Evolutionary conservation across 352 stramenopile genomes (phyloP).

Genomic region (Aphanomyces euteiches): DNA sequence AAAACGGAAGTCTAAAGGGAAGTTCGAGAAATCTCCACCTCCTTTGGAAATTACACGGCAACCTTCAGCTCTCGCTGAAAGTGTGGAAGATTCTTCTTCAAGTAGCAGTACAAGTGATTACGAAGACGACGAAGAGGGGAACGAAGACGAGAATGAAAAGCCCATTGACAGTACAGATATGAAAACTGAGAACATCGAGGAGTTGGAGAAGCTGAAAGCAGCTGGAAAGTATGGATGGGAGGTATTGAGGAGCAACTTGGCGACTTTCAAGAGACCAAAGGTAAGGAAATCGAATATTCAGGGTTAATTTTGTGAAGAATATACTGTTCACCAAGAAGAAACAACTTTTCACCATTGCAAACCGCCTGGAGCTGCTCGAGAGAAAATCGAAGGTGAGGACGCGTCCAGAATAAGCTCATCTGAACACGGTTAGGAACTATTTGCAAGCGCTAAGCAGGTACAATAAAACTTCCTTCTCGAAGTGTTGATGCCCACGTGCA

Average conservation of each 20-base stretch:
- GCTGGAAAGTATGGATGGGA: conserved; percentile 2
- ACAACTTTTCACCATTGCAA: conserved; percentile 11
- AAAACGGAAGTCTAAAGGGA: too few species aligned
- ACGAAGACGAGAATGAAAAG: background rate
- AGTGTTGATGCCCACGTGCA: too few species aligned
- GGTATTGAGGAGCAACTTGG: background rate
- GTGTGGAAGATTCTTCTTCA: too few species aligned
- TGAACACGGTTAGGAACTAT: conserved; percentile 6
- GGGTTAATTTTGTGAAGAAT: background rate
- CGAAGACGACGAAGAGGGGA: background rate
- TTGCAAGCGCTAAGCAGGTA: conserved; percentile 8
- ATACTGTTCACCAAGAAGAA: conserved; percentile 18
- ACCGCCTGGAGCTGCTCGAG: conserved; percentile 12
- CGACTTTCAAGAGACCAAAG: background rate
- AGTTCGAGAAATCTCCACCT: too few species aligned
- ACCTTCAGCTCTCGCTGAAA: too few species aligned
- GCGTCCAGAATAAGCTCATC: background rate
- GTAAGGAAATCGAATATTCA: background rate
- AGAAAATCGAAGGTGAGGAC: conserved; percentile 11
- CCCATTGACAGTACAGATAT: too few species aligned
- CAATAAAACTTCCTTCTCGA: too few species aligned
- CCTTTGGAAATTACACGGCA: too few species aligned
- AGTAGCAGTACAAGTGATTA: background rate
- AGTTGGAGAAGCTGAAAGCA: background rate
- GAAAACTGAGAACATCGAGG: background rate